These are phyloP conservation scores for Moesziomyces globuligerus DNA, from an alignment of 1,284 basidiomycete genomes.

Conservation along the genomic window DNA sequence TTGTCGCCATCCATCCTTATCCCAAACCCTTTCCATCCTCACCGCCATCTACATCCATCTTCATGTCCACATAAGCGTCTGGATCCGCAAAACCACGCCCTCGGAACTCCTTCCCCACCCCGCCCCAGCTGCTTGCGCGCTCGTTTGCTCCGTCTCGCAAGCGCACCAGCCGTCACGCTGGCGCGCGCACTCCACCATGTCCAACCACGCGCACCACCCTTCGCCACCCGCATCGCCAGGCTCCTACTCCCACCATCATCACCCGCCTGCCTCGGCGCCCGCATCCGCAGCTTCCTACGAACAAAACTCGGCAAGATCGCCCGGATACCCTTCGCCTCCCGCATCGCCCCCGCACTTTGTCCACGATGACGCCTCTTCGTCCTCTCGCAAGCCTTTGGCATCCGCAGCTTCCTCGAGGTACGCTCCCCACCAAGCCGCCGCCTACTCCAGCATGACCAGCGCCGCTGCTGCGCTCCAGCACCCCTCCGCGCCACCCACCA, in stretches of 20 bases:
- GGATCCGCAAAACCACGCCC: too few relatives aligned
- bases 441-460: slow-evolving; percentile 40
- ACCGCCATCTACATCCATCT: too few relatives aligned
- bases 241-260: slow-evolving; percentile 17
- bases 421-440: slow-evolving; percentile 4
- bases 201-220: slow-evolving; percentile 27
- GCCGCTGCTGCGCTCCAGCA: slow-evolving; percentile 39
- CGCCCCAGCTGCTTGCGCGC: too few relatives aligned
- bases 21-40: too few relatives aligned
- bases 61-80: too few relatives aligned
- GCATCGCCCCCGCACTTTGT: slow-evolving; percentile 36
- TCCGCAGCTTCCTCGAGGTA: too few relatives aligned
- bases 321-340: slow-evolving; percentile 42
- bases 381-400: slow-evolving; percentile 8
- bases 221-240: slow-evolving; percentile 42
- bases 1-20: too few relatives aligned
- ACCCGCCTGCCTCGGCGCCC: slow-evolving; percentile 6
- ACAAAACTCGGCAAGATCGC: slow-evolving; percentile 20
- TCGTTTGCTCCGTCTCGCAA: too few relatives aligned
- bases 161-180: too few relatives aligned
- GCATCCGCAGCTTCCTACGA: slow-evolving; percentile 8
- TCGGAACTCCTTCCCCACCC: too few relatives aligned
- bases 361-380: slow-evolving; percentile 2
- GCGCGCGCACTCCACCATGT: slow-evolving; percentile 11
- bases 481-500: slow-evolving; percentile 6